These are phyloP conservation scores for Gentiana straminea DNA, from an alignment of 257 asterid genomes.

Conservation along the genomic window DNA sequence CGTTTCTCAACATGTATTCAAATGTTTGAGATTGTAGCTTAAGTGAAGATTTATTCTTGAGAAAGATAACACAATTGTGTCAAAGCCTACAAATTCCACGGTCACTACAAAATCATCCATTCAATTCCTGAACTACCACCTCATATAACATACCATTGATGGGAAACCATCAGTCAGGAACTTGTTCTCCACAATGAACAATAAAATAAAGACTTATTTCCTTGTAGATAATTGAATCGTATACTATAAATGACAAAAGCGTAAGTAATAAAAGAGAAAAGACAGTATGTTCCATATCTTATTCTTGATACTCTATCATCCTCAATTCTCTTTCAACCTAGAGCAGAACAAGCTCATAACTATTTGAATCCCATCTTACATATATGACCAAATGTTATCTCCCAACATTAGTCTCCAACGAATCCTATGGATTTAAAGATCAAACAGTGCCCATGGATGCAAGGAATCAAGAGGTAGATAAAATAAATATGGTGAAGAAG, in stretches of 20 bases:
- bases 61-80: conserved; percentile 3
- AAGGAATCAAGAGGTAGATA: conserved; percentile 1
- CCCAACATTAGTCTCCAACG: conserved; percentile 15
- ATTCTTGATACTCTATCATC: conserved; percentile 18
- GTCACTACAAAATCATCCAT: conserved; percentile 19
- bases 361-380: conserved; percentile 19
- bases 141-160: conserved; percentile 8
- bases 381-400: conserved; percentile 11
- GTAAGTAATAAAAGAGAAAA: conserved; percentile 10
- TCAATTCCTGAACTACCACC: conserved; percentile 15
- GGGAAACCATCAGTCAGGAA: conserved; percentile 3
- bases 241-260: conserved; percentile 13
- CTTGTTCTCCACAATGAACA: conserved; percentile 19
- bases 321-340: conserved; percentile 20
- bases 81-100: conserved; percentile 14
- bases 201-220: conserved; percentile 14
- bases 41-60: conserved; percentile 9
- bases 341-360: conserved; percentile 17
- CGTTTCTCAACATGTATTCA: neutral
- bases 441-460: conserved; percentile 9
- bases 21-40: conserved; percentile 8
- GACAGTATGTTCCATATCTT: conserved; percentile 15
- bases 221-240: conserved; percentile 11
- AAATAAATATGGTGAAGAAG: conserved; percentile 2
- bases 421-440: conserved; percentile 6